phyloP scores from a whole-genome alignment of 129 eudicot genomes.

The Logfia minima region DNA sequence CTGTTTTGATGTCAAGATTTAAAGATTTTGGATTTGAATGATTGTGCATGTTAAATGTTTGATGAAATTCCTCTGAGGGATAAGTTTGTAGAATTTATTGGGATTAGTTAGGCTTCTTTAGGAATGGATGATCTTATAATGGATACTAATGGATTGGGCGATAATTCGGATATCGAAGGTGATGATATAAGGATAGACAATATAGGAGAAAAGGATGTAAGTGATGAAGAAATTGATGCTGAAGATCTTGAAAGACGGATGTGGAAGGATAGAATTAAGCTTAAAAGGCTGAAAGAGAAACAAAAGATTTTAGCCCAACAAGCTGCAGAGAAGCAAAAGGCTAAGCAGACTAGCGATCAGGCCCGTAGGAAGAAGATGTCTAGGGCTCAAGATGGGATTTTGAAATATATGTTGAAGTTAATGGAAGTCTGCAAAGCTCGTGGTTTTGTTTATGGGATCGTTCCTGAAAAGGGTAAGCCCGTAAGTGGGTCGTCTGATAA shows the following conservation, averaged over 20 bases:
- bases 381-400: slow-evolving; percentile 16
- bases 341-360: slow-evolving; percentile 64
- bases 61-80: slow-evolving; percentile 27
- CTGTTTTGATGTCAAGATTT: neutral
- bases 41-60: neutral
- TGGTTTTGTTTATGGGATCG: slow-evolving; percentile 41
- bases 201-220: slow-evolving; percentile 82
- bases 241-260: slow-evolving; percentile 76
- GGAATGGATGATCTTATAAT: slow-evolving; percentile 1
- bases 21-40: slow-evolving; percentile 1
- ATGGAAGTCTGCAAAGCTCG: slow-evolving; percentile 93
- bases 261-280: slow-evolving; percentile 92
- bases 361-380: slow-evolving; percentile 76
- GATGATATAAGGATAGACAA: slow-evolving; percentile 51
- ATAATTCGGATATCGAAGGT: slow-evolving; percentile 74
- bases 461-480: slow-evolving; percentile 95
- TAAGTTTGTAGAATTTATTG: neutral
- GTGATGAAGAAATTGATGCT: slow-evolving; percentile 88
- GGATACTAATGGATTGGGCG: slow-evolving; percentile 28
- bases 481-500: slow-evolving; percentile 95
- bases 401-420: slow-evolving; percentile 73
- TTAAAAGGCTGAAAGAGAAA: slow-evolving; percentile 70
- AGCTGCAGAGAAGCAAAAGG: slow-evolving; percentile 78
- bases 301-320: slow-evolving; percentile 67
- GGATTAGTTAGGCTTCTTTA: neutral